phyloP scores from a whole-genome alignment of 2,329 filamentous ascomycete genomes.

The Curvularia sp. region DNA sequence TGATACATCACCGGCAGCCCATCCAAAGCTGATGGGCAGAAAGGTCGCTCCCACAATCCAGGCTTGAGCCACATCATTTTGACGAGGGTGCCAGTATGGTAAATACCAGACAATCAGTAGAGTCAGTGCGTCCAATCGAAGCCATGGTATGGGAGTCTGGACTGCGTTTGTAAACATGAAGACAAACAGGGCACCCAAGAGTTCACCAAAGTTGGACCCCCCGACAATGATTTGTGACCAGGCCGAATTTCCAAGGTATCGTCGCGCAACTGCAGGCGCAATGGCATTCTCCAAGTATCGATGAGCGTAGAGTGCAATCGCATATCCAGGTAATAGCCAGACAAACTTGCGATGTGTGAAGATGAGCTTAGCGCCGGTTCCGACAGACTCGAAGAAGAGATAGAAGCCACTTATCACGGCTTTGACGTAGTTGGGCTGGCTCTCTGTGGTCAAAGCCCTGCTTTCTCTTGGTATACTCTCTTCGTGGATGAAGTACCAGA shows the following conservation, averaged over 20 bases:
- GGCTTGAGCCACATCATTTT: conserved; percentile 53
- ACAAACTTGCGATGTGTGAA: conserved; percentile 58
- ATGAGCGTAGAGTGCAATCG: conserved; percentile 59
- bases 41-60: conserved; percentile 58
- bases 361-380: conserved; percentile 57
- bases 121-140: conserved; percentile 57
- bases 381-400: conserved; percentile 58
- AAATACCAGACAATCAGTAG: conserved; percentile 60
- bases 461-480: conserved; percentile 43
- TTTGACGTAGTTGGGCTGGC: conserved; percentile 48
- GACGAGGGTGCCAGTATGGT: conserved; percentile 56
- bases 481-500: conserved; percentile 59
- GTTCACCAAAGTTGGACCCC: conserved; percentile 60
- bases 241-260: conserved; percentile 58
- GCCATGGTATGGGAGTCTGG: conserved; percentile 60
- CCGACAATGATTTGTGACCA: conserved; percentile 62
- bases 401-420: conserved; percentile 52
- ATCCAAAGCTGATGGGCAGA: conserved; percentile 56
- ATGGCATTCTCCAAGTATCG: conserved; percentile 61
- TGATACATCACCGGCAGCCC: conserved; percentile 61
- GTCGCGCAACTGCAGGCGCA: conserved; percentile 56
- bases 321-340: conserved; percentile 60
- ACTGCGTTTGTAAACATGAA: conserved; percentile 60
- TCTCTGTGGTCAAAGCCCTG: conserved; percentile 32
- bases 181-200: conserved; percentile 58